Percentiles rank a stretch among this genome's conserved stretches.
These are phyloP conservation scores for Zygoascus tannicola DNA, from an alignment of 805 yeast species.

Conservation along the genomic window DNA sequence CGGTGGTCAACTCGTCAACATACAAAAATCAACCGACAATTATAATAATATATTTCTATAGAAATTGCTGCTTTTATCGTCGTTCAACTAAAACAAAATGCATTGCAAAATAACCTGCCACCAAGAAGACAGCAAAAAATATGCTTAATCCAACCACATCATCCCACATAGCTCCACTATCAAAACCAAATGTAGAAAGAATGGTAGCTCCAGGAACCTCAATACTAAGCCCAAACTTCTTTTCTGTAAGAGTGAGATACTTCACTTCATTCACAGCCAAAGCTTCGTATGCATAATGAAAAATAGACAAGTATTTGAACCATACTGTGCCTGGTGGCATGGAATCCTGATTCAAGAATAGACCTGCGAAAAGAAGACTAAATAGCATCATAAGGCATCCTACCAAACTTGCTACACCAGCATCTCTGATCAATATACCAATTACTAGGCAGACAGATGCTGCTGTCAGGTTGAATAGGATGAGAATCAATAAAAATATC, in stretches of 20 bases:
- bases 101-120: constrained; percentile 66
- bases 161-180: constrained; percentile 60
- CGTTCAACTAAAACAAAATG: constrained; percentile 68
- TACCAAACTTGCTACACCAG: constrained; percentile 84
- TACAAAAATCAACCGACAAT: background rate
- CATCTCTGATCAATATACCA: constrained; percentile 79
- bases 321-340: constrained; percentile 49
- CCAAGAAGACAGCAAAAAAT: constrained; percentile 49
- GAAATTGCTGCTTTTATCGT: constrained; percentile 36
- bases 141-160: constrained; percentile 56
- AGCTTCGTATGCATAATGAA: constrained; percentile 95
- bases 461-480: constrained; percentile 78
- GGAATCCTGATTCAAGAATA: constrained; percentile 77
- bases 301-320: constrained; percentile 77
- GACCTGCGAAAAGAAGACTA: constrained; percentile 84
- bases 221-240: constrained; percentile 84
- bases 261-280: constrained; percentile 87
- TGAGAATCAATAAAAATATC: constrained; percentile 58
- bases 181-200: constrained; percentile 88
- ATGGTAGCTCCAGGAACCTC: constrained; percentile 98
- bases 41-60: no score
- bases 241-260: constrained; percentile 72
- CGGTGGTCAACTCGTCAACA: no score
- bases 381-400: constrained; percentile 79
- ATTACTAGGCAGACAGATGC: constrained; percentile 77